These are phyloP conservation scores for Centaurea solstitialis DNA, from an alignment of 129 eudicot species.

Conservation along the genomic window DNA sequence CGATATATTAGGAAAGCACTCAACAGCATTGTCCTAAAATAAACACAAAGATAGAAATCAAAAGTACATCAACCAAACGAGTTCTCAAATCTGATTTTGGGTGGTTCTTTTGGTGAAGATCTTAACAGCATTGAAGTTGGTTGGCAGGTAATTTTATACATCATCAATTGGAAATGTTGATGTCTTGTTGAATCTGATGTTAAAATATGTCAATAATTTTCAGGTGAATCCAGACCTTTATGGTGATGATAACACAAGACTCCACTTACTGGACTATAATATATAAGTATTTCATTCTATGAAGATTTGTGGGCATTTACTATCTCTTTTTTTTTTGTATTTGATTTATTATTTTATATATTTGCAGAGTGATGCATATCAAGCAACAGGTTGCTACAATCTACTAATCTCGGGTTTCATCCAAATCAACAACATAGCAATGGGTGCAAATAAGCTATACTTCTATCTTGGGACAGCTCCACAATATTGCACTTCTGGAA, in stretches of 20 bases:
- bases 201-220: slow-evolving; percentile 12
- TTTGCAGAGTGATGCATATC: slow-evolving; percentile 88
- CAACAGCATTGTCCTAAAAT: too few species aligned
- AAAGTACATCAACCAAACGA: slow-evolving; percentile 85
- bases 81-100: slow-evolving; percentile 82
- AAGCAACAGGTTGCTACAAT: slow-evolving; percentile 93
- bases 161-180: neutral
- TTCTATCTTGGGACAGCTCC: too few species aligned
- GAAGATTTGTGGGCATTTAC: neutral
- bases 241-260: slow-evolving; percentile 91
- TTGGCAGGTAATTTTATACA: slow-evolving; percentile 81
- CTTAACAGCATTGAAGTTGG: slow-evolving; percentile 99
- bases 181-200: slow-evolving; percentile 19
- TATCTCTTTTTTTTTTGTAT: neutral
- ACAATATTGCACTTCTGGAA: too few species aligned
- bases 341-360: neutral
- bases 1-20: too few species aligned
- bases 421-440: slow-evolving; percentile 79
- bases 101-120: slow-evolving; percentile 97
- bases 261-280: slow-evolving; percentile 95
- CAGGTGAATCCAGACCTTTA: slow-evolving; percentile 95
- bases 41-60: too few species aligned
- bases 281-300: slow-evolving; percentile 40
- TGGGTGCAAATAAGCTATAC: too few species aligned
- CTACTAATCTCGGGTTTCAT: slow-evolving; percentile 86